These are phyloP conservation scores for Phtheirospermum japonicum DNA, from an alignment of 257 asterid species.

Conservation along the genomic window DNA sequence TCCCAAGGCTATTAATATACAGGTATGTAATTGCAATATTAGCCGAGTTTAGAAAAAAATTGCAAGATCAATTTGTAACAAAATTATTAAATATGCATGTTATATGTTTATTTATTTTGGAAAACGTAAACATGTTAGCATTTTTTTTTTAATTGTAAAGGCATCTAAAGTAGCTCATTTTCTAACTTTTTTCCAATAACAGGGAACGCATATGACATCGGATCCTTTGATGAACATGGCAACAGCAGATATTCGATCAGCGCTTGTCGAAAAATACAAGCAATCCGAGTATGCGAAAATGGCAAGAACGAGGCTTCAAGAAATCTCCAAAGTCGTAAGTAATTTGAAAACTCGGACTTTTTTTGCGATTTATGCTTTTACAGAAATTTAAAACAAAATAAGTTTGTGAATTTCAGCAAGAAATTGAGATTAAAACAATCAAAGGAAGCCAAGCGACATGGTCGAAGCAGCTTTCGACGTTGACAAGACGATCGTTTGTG, in stretches of 20 bases:
- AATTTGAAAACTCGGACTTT: neutral
- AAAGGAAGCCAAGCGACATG: slow-evolving; percentile 90
- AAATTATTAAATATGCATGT: neutral
- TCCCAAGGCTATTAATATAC: too few species aligned
- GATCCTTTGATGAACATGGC: slow-evolving; percentile 76
- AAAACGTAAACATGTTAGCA: neutral
- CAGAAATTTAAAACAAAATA: neutral
- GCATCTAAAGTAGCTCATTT: neutral
- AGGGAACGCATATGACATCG: slow-evolving; percentile 47
- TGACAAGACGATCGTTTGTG: slow-evolving; percentile 71
- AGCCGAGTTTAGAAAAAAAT: neutral
- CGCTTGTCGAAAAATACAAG: slow-evolving; percentile 63
- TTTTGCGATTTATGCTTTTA: neutral
- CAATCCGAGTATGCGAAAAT: slow-evolving; percentile 54
- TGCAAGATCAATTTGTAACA: too few species aligned
- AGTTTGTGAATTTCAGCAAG: slow-evolving; percentile 48
- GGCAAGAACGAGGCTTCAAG: slow-evolving; percentile 45
- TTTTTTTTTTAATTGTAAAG: neutral
- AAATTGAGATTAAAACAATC: slow-evolving; percentile 46
- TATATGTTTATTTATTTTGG: neutral
- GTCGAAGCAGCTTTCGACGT: slow-evolving; percentile 74
- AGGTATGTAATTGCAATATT: neutral
- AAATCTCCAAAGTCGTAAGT: slow-evolving; percentile 56
- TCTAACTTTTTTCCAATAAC: slow-evolving; percentile 20
- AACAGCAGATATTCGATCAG: slow-evolving; percentile 68